Evolutionary conservation across 805 yeast genomes (phyloP), one percentile per base, ranked within the genome.

Genomic region (Saccharomycopsis synnaedendra): DNA sequence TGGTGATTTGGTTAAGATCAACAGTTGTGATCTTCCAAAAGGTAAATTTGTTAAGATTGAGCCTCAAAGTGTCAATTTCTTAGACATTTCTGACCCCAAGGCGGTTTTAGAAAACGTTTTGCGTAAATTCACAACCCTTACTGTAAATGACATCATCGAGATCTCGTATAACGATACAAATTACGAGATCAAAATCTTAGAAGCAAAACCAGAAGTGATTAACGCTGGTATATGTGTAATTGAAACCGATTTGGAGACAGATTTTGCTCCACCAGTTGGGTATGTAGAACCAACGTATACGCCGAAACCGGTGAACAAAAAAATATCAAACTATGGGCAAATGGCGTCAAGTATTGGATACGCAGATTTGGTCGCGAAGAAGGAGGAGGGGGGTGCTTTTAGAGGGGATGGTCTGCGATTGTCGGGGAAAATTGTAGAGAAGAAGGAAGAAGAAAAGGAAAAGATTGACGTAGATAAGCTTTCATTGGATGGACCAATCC

Each of bases 211-310:
- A 0, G 85, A 82, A 45, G 71, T 78, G 1, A 56, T 63, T 5
- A 66, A 69, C 5, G 67, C 74, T 34, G 85, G 96, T 50, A 82
- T 90, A 9, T 90, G 97, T 70, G 96, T 93, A 4, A 86, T 93
- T 31, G 99, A 93, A 61, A 93, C 98, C 0, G 98, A 93, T 67
- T 71, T 93, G 52, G 95, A 86, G 50, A 95, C 97, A 0, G 99
- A 93, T 60, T 93, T 93, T 68, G 97, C 97, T 1, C 96, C 98
- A 2, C 99, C 99, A 0, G 96, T 90, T 4, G 99, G 99, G 0
- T 93, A 93, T 61, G 96, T 85, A 19, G 97, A 90, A 60, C 96
- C 96, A 1, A 88, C 85, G 54, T 76, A 76, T 52, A 64, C 69
- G 46, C 59, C 64, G 5, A 48, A 42, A 36, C 47, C 47, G 32